Conservation (phyloP, 169 alveolate species). For the Amoebophrya sp. region DNA sequence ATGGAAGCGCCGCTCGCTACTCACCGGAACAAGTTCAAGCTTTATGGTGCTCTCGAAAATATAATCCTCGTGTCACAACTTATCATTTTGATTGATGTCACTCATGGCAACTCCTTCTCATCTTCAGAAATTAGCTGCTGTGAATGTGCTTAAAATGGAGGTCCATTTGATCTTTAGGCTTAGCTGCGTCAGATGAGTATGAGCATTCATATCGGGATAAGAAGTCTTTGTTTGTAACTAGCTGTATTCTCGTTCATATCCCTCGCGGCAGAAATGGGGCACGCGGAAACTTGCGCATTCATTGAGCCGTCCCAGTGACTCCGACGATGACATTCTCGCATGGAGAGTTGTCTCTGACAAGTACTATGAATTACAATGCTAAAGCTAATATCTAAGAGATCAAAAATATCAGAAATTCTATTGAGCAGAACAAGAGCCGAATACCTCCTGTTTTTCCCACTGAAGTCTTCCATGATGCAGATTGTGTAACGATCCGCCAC, state of each 20-base stretch:
- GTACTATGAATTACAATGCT: neutral
- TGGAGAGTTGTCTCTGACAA: neutral
- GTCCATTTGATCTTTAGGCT: too few species aligned
- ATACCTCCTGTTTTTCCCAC: neutral
- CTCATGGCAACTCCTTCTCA: too few species aligned
- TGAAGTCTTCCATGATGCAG: neutral
- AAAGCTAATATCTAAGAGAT: too few species aligned
- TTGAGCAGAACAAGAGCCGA: neutral
- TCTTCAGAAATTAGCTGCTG: too few species aligned
- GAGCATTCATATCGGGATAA: too few species aligned
- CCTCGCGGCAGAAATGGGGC: neutral
- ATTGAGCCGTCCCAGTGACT: neutral
- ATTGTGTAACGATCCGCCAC: neutral
- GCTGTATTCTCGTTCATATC: too few species aligned
- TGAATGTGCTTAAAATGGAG: too few species aligned
- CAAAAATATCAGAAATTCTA: neutral
- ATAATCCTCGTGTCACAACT: too few species aligned
- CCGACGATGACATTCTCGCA: neutral
- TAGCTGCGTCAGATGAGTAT: too few species aligned
- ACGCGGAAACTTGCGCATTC: neutral
- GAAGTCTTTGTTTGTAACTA: too few species aligned
- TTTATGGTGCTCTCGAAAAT: too few species aligned
- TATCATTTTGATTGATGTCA: too few species aligned
- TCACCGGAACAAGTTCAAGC: neutral
- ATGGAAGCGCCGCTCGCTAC: neutral